Evolutionary conservation across 2,329 filamentous ascomycete species (phyloP), one percentile per base, ranked within the genome.

Genomic region (Sporothrix brunneoviolacea): DNA sequence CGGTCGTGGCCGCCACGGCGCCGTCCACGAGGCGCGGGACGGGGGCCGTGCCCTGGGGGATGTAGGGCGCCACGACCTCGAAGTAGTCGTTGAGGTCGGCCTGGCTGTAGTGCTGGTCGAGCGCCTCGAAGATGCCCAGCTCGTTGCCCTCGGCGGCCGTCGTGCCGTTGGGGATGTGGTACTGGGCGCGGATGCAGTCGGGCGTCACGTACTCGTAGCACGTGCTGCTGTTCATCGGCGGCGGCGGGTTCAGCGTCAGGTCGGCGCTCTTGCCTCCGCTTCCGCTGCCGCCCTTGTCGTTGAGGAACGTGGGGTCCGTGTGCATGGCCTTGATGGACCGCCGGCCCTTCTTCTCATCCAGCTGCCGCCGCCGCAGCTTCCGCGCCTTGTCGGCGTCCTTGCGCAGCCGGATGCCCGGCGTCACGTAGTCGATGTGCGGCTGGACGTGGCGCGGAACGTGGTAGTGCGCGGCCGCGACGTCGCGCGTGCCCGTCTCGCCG

Each of bases 381-480:
- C 35, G 27, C 8, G 32, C 37, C 30, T 46, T 52, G 24, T 36
- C 39, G 8, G 27, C 39, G 37, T 56, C 48, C 8, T 48, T 56
- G 53, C 64, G 64, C n/a, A 80, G 66, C 54, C 74, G 76, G 55
- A 77, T 70, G 15, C 75, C 76, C 0, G 77, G 77, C 1, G 72
- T 79, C 33, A 81, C 71, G 60, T 79, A 80, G 62, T 80, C 76
- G 46, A 80, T 66, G 51, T 79, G 73, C 10, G 66, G 55, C 38
- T 67, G 67, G 13, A 80, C 56, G 36, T 70, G 60, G 24, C 65
- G 64, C 1, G 76, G 76, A 5, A 80, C 62, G 52, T 76, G 73
- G 59, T 64, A 64, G 52, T 59, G 55, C 30, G 51, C 41, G 24
- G 54, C 51, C 1, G 57, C 59, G 5, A 62, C 45, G 40, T 61